These are phyloP conservation scores for Pythium phragmitis DNA, from an alignment of 352 stramenopile genomes.

Conservation along the genomic window DNA sequence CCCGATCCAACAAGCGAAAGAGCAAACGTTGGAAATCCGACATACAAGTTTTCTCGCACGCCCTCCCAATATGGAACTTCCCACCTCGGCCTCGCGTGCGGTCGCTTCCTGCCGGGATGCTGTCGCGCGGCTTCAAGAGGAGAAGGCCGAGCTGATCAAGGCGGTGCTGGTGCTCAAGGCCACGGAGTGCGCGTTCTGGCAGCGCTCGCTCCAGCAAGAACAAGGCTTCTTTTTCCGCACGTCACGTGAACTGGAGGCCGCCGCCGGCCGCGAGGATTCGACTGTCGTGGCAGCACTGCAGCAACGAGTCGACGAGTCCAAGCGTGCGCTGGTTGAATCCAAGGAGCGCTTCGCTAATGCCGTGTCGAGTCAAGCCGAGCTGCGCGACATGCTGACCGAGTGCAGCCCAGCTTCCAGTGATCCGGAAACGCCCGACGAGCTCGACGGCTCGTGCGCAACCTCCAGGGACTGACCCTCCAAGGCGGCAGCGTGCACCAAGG, in stretches of 20 bases:
- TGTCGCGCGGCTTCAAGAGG: conserved; percentile 1
- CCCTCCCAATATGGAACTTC: not conserved
- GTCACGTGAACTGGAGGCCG: not conserved
- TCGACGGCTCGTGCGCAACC: not conserved
- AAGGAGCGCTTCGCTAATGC: not conserved
- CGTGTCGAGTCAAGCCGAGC: not conserved
- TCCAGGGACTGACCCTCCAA: not conserved
- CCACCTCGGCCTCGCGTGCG: not conserved
- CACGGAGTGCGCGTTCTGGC: conserved; percentile 4
- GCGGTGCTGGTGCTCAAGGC: conserved; percentile 14
- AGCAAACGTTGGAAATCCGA: not conserved
- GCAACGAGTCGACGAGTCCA: not conserved
- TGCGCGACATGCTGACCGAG: conserved; percentile 6
- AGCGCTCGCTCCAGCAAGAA: not conserved
- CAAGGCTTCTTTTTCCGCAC: not conserved
- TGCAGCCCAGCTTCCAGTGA: not conserved
- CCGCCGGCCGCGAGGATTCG: not conserved
- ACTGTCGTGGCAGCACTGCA: not conserved
- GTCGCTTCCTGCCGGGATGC: conserved; percentile 12
- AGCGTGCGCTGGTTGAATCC: not conserved
- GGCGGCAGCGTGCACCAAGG: too few relatives aligned
- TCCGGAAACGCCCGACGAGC: not conserved
- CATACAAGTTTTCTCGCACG: not conserved
- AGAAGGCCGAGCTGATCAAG: conserved; percentile 15
- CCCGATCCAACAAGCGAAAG: not conserved